A percentile compares a stretch with the other conserved stretches of the same genome.
Evolutionary conservation across 1,284 basidiomycete species (phyloP).

Genomic region (Rhodotorula sp.): DNA sequence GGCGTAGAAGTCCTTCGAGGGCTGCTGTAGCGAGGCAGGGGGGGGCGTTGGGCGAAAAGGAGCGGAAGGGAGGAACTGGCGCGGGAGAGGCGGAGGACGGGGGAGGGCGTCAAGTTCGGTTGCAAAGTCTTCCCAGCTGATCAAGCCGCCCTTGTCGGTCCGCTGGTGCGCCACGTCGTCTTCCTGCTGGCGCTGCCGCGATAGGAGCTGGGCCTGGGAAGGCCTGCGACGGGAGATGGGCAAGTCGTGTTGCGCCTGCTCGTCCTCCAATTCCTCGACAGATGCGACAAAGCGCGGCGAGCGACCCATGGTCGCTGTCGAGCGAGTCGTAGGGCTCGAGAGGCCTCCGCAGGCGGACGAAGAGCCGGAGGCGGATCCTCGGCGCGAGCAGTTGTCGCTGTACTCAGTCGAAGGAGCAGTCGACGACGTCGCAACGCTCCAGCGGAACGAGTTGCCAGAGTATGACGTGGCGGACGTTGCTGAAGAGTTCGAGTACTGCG

Average conservation of each 20-base stretch:
- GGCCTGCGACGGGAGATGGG: neutral
- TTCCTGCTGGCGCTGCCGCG: neutral
- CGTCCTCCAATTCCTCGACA: conserved; percentile 1
- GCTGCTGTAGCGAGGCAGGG: neutral
- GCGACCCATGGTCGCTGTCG: neutral
- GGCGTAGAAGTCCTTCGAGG: neutral
- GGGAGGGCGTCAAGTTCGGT: conserved; percentile 23
- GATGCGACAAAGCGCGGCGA: neutral
- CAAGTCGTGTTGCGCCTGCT: neutral
- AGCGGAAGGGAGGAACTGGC: neutral
- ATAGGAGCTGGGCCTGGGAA: neutral
- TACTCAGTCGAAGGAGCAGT: conserved; percentile 21
- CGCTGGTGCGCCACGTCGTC: too few relatives aligned
- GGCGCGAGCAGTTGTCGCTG: conserved; percentile 8
- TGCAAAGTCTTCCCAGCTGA: conserved; percentile 32
- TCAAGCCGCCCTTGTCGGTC: conserved; percentile 10
- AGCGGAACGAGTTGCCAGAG: conserved; percentile 14
- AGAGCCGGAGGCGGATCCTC: neutral
- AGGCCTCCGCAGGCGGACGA: neutral
- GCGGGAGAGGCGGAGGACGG: neutral
- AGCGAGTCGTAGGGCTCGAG: neutral
- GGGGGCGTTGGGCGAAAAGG: neutral
- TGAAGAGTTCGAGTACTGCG: conserved; percentile 19
- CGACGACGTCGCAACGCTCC: conserved; percentile 26
- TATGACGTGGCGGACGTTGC: conserved; percentile 7